Base-by-base conservation (phyloP, 345 rosid species). In the Linum usitatissimum region DNA sequence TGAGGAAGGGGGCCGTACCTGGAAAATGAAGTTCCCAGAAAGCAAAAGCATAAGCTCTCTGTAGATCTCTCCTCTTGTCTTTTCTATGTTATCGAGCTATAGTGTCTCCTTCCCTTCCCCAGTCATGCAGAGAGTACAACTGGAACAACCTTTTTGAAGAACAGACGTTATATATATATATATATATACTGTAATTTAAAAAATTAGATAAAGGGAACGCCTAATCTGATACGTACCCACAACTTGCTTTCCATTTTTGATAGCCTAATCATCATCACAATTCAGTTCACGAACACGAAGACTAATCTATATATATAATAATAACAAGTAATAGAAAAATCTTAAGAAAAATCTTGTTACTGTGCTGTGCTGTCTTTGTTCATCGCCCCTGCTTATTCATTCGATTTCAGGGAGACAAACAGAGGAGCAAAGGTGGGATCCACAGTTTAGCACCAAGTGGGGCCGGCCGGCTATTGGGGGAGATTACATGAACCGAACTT, bases 401-500 rank as follows among this genome's bases (percentile, higher is more conserved):
- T 51, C 19, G 55, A 48, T 9, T 9, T 48, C 17, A 65, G 15
- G 66, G 64, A 60, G 61, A 62, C 60, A 65, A 56, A 53, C 18
- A 60, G 49, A 60, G 28, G 62, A 63, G 54, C 1, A 51, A 14
- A 6, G 0, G 60, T 60, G 79, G 82, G 84, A n/a, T 81, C 80
- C 74, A 30, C 19, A 48, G 17, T 23, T 23, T 34, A 34, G 28
- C 28, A 34, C 6, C 38, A 34, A 34, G 38, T 34, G 38, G 38
- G 60, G 49, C 13, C 15, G 18, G 12, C 30, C n/a, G 18, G 4
- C 6, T n/a, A 18, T 9, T 3, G 19, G 55, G 9, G 17, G 55
- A 18, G 40, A 40, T 28, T 30, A 70, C 76, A 67, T 85, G 79
- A 80, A 76, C 83, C 64, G 91, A 79, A 85, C 79, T 79, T 83